phyloP scores from a whole-genome alignment of 2,329 filamentous ascomycete genomes.

The Sphaerulina populicola region DNA sequence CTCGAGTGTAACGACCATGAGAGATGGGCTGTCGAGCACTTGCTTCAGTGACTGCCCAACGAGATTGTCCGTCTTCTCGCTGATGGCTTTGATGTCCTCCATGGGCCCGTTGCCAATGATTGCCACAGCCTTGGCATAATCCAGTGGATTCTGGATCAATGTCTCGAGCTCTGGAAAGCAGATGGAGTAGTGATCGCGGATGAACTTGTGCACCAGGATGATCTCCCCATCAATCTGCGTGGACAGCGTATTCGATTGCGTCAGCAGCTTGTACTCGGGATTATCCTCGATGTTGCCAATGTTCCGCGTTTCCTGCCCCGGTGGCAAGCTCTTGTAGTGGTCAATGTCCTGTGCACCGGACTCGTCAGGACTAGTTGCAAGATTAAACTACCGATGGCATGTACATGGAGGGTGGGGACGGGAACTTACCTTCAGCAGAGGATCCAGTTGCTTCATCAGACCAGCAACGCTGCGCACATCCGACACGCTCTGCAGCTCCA shows the following conservation, averaged over 20 bases:
- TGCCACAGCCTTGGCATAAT: conserved; percentile 90
- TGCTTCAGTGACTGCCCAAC: conserved; percentile 66
- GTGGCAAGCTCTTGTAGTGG: conserved; percentile 62
- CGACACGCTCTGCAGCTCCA: conserved; percentile 63
- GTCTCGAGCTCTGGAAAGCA: conserved; percentile 89
- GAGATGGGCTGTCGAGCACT: conserved; percentile 75
- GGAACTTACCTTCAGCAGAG: conserved; percentile 68
- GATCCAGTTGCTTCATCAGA: conserved; percentile 72
- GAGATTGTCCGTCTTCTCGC: conserved; percentile 68
- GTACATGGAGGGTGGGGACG: conserved; percentile 22
- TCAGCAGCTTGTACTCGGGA: conserved; percentile 80
- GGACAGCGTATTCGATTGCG: conserved; percentile 79
- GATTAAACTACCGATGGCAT: conserved; percentile 52
- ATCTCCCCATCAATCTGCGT: conserved; percentile 92
- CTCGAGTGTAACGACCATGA: conserved; percentile 95
- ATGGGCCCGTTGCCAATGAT: conserved; percentile 89
- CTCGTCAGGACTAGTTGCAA: conserved; percentile 55
- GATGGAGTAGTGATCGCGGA: conserved; percentile 88
- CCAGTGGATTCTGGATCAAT: conserved; percentile 81
- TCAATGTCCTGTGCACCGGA: conserved; percentile 63
- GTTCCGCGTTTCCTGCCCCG: conserved; percentile 54
- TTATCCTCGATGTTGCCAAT: conserved; percentile 85
- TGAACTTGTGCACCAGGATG: conserved; percentile 87
- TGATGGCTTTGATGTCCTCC: conserved; percentile 74
- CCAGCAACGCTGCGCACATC: conserved; percentile 72